Evolutionary conservation across 2,329 filamentous ascomycete genomes (phyloP), one percentile per base, ranked within the genome.

Genomic region (Lachnellula arida): DNA sequence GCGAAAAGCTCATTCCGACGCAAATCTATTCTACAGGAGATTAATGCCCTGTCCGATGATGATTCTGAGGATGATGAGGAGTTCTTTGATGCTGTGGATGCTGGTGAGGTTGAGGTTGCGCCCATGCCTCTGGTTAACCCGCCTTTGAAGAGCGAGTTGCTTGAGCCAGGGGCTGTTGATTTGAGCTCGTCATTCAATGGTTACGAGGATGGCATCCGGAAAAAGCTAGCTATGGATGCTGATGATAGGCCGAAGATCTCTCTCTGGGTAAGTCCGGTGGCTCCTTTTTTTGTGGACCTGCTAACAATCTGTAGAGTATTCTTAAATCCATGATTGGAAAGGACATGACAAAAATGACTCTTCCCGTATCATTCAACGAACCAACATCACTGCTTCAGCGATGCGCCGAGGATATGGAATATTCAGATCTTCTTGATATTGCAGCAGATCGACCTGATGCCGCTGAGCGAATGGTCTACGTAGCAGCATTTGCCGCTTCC

Each of bases 321-420:
- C 77, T 99, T 61, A 99, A 97, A 76, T 97, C 93, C 22, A 97
- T 99, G 94, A 96, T 99, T 73, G 94, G 94, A 61, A 97, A 99
- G 72, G 94, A 99, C 70, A 97, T 99, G 94, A 97, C 94, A 39
- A 97, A 95, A 77, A 99, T 99, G 93, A 97, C 94, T 0, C 77
- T 99, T 19, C 94, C 94, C 0, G 94, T 99, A 2, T 96, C 94
- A 0, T 97, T 99, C 78, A 99, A 99, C 74, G 94, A 99, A 73
- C 94, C 94, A 0, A 99, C 94, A 0, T 97, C 94, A 5, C 78
- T 99, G 12, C 81, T 99, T 8, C 94, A 97, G 72, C 89, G 94
- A 70, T 93, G 95, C 44, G 91, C 90, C 5, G 94, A 99, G 74
- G 94, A 99, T 68, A 93, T 99, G 89, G 94, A 99, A 73, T 99